These are phyloP conservation scores for Glycine latifolia DNA, from an alignment of 306 rosid genomes.

Conservation along the genomic window DNA sequence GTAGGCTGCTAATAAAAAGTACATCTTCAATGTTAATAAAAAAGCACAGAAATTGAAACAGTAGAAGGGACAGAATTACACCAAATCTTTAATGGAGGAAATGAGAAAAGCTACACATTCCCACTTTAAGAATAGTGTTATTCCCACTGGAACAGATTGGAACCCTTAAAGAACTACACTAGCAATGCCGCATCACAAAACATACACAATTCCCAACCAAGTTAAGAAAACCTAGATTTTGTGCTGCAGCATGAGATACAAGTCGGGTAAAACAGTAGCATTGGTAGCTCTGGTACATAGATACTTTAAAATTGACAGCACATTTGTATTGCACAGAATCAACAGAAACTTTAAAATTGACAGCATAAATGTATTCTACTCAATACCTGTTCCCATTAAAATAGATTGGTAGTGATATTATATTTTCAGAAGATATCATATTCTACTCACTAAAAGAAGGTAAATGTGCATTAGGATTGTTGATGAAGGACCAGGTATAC, in stretches of 20 bases:
- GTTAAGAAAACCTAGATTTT: slow-evolving; percentile 25
- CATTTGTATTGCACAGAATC: background rate
- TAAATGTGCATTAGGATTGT: too few relatives aligned
- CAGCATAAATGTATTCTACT: background rate
- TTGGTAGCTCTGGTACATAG: background rate
- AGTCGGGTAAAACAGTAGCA: slow-evolving; percentile 1
- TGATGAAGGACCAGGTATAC: too few relatives aligned
- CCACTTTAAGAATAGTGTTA: background rate
- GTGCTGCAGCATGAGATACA: slow-evolving; percentile 3
- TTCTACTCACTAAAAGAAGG: background rate
- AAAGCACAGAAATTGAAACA: slow-evolving; percentile 31
- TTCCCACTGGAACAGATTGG: slow-evolving; percentile 14
- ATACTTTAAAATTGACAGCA: background rate
- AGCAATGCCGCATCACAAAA: slow-evolving; percentile 12
- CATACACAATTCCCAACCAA: slow-evolving; percentile 34
- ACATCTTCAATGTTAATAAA: slow-evolving; percentile 36
- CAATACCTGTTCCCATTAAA: background rate
- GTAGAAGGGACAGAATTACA: slow-evolving; percentile 22
- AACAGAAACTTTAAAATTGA: background rate
- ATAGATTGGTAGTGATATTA: background rate
- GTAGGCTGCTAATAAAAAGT: slow-evolving; percentile 68
- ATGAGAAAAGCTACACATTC: slow-evolving; percentile 13
- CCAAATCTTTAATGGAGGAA: background rate
- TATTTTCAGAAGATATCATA: slow-evolving; percentile 19
- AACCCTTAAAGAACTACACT: slow-evolving; percentile 21